Evolutionary conservation across 2,329 filamentous ascomycete species (phyloP), one percentile per base, ranked within the genome.

Genomic region (Ascochyta lentis): DNA sequence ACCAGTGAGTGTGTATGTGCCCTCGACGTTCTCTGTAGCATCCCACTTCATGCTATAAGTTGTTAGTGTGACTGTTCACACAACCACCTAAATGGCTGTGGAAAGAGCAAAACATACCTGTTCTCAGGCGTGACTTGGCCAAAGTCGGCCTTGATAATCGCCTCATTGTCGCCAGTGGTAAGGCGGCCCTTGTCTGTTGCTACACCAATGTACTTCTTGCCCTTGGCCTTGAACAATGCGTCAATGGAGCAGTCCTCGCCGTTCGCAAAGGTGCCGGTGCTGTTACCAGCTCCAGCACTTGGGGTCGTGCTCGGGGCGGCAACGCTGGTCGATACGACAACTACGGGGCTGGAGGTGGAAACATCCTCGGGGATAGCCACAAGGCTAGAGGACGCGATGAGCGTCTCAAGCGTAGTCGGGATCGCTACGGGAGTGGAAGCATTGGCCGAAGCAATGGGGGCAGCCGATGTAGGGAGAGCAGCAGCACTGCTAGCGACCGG

Each of bases 51-150:
- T 87, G 68, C 80, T 83, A 22, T 3, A 8, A 10, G 6, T 16
- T 38, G 46, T 59, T 19, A 59, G 57, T 19, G 19, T 37, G 10
- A 24, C 15, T 34, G 23, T 22, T 42, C 10, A 12, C 9, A 33
- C 29, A 4, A 15, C 29, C 4, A 12, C 29, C 12, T 15, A 5
- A 3, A 31, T 6, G 29, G 29, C 29, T 6, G 10, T 13, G 12
- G 29, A 23, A 45, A 38, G 9, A 13, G 37, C 38, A 13, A 2
- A 31, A 6, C 47, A 4, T 56, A 51, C 53, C 53, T 56, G 79
- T 90, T 89, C 78, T 90, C 88, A 1, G 84, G 82, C 0, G 87
- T 89, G 22, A 90, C 78, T 70, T 86, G 83, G 19, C 86, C 86
- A 59, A 89, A 89, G 72, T 88, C 78, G 49, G 79, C 76, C 59